A percentile compares a stretch with the other conserved stretches of the same genome.
Conservation (phyloP, 2,329 filamentous ascomycete species). For the Biscogniauxia mediterranea region DNA sequence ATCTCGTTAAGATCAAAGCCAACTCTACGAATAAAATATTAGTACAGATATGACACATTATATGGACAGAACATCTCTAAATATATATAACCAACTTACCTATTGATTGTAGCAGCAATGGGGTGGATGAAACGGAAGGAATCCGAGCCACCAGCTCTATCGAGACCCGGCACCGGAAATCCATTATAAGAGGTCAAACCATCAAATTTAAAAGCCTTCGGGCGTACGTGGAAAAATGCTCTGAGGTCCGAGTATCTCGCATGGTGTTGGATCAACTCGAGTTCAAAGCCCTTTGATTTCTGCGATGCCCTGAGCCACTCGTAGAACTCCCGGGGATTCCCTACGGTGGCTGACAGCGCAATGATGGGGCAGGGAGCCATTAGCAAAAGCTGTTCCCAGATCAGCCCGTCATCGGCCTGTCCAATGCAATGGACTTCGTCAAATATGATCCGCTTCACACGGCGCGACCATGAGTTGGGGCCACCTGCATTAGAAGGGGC, state of each 20-base stretch:
- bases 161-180: slow-evolving; percentile 46
- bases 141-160: slow-evolving; percentile 41
- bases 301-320: slow-evolving; percentile 67
- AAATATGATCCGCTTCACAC: slow-evolving; percentile 75
- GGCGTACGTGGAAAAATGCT: slow-evolving; percentile 67
- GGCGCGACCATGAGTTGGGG: slow-evolving; percentile 56
- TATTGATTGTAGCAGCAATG: slow-evolving; percentile 59
- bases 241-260: slow-evolving; percentile 74
- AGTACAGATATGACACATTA: neutral
- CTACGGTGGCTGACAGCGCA: slow-evolving; percentile 76
- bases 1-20: slow-evolving; percentile 67
- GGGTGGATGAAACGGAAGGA: slow-evolving; percentile 64
- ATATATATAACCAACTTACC: slow-evolving; percentile 30
- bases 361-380: slow-evolving; percentile 75
- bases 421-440: slow-evolving; percentile 82
- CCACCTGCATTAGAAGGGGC: slow-evolving; percentile 61
- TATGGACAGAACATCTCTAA: neutral
- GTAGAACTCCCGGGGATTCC: slow-evolving; percentile 69
- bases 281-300: slow-evolving; percentile 57
- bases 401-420: slow-evolving; percentile 69
- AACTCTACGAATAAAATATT: slow-evolving; percentile 33
- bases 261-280: slow-evolving; percentile 67
- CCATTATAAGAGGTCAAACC: slow-evolving; percentile 45
- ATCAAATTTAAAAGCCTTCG: slow-evolving; percentile 46
- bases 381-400: slow-evolving; percentile 77